Conservation (phyloP, 1,284 basidiomycete genomes). For the Tetrapyrgos nigripes region DNA sequence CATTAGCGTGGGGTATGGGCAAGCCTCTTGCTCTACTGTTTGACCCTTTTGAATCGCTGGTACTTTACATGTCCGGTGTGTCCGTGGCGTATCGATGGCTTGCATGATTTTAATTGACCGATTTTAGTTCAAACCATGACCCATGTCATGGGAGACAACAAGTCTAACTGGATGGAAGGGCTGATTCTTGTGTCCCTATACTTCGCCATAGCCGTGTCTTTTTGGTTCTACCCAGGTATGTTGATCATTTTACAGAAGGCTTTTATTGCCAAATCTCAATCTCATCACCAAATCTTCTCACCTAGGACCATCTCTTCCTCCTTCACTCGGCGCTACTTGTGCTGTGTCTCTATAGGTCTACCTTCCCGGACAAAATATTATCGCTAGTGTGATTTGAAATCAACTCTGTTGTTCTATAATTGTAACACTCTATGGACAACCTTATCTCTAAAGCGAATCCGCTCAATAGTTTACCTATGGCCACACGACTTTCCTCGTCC, state of each 20-base stretch:
- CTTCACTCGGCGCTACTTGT: conserved; percentile 3
- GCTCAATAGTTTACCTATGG: no score
- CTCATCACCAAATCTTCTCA: no score
- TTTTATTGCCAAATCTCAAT: no score
- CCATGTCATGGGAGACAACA: conserved; percentile 83
- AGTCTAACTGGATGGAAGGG: conserved; percentile 86
- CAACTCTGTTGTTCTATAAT: no score
- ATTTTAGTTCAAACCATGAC: conserved; percentile 86
- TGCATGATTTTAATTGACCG: no score
- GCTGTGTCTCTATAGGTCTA: background rate
- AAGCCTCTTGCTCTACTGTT: conserved; percentile 72
- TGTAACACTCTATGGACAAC: no score
- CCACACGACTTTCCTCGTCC: no score
- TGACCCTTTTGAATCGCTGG: conserved; percentile 71
- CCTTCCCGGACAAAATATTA: no score
- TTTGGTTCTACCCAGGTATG: conserved; percentile 49
- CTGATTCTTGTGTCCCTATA: conserved; percentile 35
- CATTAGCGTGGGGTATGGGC: conserved; percentile 67
- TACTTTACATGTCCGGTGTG: conserved; percentile 44
- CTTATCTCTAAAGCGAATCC: no score
- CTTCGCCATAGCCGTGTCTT: conserved; percentile 44
- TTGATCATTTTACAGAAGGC: no score
- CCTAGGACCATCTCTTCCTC: conserved; percentile 9
- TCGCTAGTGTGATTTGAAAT: no score
- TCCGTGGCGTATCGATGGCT: no score